A percentile compares a stretch with the other conserved stretches of the same genome.
Conservation (phyloP, 2,329 filamentous ascomycete species). For the Pseudogymnoascus sp. region DNA sequence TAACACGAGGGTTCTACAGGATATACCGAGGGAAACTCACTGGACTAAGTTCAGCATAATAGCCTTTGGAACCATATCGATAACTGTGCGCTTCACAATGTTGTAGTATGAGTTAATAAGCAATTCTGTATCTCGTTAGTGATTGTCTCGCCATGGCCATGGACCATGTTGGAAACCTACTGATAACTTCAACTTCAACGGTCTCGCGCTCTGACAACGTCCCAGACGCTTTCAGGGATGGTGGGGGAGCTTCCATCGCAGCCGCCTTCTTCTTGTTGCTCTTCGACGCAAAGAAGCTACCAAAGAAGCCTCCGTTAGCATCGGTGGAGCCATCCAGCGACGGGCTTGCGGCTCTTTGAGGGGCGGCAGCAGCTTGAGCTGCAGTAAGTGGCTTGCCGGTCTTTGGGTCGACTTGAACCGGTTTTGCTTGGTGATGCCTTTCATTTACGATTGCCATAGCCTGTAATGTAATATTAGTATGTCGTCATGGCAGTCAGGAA, state of each 20-base stretch:
- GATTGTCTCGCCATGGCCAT: background rate
- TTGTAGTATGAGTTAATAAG: conserved; percentile 96
- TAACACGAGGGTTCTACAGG: background rate
- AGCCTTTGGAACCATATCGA: conserved; percentile 99
- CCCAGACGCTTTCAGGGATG: conserved; percentile 88
- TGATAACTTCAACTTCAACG: conserved; percentile 97
- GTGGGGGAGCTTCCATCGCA: conserved; percentile 94
- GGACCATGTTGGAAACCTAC: conserved; percentile 45
- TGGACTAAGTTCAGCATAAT: conserved; percentile 97
- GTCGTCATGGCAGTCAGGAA: conserved; percentile 9
- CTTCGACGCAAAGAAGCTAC: conserved; percentile 97
- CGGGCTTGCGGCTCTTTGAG: conserved; percentile 62
- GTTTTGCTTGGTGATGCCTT: conserved; percentile 71
- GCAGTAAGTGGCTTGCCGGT: conserved; percentile 83
- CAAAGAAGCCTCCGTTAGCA: conserved; percentile 79
- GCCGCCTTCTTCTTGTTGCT: conserved; percentile 99
- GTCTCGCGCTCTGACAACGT: conserved; percentile 89
- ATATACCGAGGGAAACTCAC: conserved; percentile 47
- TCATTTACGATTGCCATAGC: conserved; percentile 99
- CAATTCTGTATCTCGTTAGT: conserved; percentile 56
- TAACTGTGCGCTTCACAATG: conserved; percentile 97
- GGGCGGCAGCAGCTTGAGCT: conserved; percentile 52
- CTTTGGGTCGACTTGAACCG: conserved; percentile 95
- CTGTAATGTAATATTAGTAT: conserved; percentile 32
- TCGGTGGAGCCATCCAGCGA: conserved; percentile 50